These are phyloP conservation scores for Arthrinium puccinioides DNA, from an alignment of 2,329 filamentous ascomycete genomes.

Conservation along the genomic window DNA sequence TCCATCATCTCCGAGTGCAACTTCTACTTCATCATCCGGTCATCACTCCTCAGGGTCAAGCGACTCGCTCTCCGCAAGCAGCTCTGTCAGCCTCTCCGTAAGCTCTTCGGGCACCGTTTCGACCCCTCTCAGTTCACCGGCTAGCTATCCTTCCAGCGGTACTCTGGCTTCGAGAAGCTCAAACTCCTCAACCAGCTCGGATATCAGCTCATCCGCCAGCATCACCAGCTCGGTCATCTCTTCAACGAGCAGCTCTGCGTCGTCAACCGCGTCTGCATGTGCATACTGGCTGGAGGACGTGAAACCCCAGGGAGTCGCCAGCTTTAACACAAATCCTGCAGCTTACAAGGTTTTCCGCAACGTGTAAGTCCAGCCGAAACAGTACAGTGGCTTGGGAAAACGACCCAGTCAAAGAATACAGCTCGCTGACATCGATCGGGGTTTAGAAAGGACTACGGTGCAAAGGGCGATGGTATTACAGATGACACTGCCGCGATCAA, in stretches of 20 bases:
- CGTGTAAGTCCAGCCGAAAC: too few relatives aligned
- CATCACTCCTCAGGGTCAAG: background rate
- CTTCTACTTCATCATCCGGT: background rate
- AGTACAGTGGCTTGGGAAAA: too few relatives aligned
- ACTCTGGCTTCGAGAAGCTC: background rate
- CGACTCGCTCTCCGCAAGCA: background rate
- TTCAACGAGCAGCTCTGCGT: background rate
- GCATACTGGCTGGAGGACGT: conserved; percentile 17
- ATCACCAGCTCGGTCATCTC: background rate
- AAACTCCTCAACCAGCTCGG: background rate
- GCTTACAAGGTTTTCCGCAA: conserved; percentile 29
- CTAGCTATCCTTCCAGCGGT: background rate
- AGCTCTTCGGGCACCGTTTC: background rate
- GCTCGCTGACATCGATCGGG: too few relatives aligned
- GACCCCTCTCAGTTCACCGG: background rate
- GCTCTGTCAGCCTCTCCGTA: background rate
- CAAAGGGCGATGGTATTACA: conserved; percentile 20
- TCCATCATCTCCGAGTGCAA: too few relatives aligned
- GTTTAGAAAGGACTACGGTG: conserved; percentile 29
- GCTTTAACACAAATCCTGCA: conserved; percentile 21
- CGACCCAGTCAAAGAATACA: too few relatives aligned
- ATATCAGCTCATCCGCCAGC: background rate
- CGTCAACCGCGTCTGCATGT: conserved; percentile 2
- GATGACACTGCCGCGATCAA: conserved; percentile 30
- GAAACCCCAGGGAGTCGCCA: conserved; percentile 23